phyloP scores from a whole-genome alignment of 176 grass and related monocot genomes.

The Leersia perrieri region DNA sequence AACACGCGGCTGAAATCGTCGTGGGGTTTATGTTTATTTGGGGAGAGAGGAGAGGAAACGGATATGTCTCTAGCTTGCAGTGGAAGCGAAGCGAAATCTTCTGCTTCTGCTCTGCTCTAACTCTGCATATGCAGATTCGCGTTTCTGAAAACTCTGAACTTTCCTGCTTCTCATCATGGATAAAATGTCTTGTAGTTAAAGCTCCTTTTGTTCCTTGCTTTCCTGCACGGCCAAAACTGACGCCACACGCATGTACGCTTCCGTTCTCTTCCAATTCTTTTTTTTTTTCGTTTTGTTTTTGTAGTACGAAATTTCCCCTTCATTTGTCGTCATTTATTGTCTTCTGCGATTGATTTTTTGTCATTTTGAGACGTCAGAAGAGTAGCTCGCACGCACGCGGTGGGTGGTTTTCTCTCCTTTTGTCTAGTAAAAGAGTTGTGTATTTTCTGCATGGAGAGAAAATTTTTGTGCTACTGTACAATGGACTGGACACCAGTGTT shows the following conservation, averaged over 20 bases:
- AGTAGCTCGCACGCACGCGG: neutral
- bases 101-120: neutral
- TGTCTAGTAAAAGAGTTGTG: neutral
- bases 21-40: neutral
- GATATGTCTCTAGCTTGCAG: slow-evolving; percentile 24
- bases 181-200: neutral
- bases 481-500: neutral
- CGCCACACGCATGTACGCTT: neutral
- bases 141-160: neutral
- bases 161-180: neutral
- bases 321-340: neutral
- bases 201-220: slow-evolving; percentile 3
- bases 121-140: neutral
- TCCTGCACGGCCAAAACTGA: neutral
- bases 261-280: neutral
- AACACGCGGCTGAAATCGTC: neutral
- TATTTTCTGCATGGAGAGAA: neutral
- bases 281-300: neutral
- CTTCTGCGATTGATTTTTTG: neutral
- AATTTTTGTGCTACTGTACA: neutral
- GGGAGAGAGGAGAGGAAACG: neutral
- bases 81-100: slow-evolving; percentile 27
- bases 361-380: neutral
- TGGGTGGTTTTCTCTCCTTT: neutral
- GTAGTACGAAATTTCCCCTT: neutral